phyloP scores from a whole-genome alignment of 441 rosid genomes.

The Euphorbia schlechtendalii region DNA sequence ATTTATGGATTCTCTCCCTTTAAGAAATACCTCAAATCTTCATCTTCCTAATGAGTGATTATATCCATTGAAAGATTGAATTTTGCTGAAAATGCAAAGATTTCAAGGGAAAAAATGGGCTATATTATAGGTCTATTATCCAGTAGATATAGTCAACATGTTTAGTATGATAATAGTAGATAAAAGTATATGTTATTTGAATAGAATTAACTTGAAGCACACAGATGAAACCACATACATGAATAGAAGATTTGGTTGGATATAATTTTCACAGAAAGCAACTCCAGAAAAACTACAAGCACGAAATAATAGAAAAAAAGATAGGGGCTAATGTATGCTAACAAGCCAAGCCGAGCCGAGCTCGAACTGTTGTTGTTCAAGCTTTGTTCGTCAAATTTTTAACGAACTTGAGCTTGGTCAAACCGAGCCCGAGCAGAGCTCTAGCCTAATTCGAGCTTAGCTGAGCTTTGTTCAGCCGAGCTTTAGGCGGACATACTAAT shows the following conservation, averaged over 20 bases:
- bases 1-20: neutral
- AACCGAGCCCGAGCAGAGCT: too few relatives aligned
- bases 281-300: neutral
- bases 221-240: neutral
- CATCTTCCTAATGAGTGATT: neutral
- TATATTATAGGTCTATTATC: neutral
- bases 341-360: too few relatives aligned
- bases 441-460: too few relatives aligned
- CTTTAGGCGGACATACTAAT: too few relatives aligned
- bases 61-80: neutral
- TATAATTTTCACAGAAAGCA: neutral
- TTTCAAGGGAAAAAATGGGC: neutral
- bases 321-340: neutral
- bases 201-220: neutral
- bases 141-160: neutral
- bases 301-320: neutral
- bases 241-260: neutral
- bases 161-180: neutral
- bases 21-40: neutral
- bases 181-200: neutral
- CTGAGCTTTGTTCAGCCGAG: too few relatives aligned
- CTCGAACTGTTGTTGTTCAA: too few relatives aligned
- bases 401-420: too few relatives aligned
- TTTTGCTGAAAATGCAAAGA: neutral
- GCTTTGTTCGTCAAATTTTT: too few relatives aligned